Evolutionary conservation across 1,139 yeast genomes (phyloP), one percentile per base, ranked within the genome.

Genomic region (Pichia sp.): DNA sequence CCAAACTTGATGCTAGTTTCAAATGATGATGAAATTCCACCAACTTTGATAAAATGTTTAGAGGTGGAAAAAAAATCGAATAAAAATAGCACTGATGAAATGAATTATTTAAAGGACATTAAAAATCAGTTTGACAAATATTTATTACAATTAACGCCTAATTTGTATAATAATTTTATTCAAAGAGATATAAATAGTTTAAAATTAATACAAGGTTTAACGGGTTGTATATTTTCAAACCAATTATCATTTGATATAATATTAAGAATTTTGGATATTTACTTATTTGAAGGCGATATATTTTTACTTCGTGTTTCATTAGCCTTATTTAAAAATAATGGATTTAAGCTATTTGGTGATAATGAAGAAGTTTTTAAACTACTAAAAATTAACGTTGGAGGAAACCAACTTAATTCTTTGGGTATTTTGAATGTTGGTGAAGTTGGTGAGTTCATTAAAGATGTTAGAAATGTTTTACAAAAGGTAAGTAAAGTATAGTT

Each of bases 231-330:
- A 27, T 61, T 59, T 70, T 41, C 67, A 56, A 55, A 65, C 39
- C 53, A 61, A 25, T 54, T 64, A 25, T 48, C 53, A 42, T 53
- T 63, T 18, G 64, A 60, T 31, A 50, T 56, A 2, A 38, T 55
- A 5, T 49, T 72, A 19, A 67, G 80, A 13, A 61, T 83, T 9
- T 62, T 85, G 57, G 90, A 84, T 62, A 71, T 83, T 10, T 74
- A 74, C 62, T 64, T 81, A n/a, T 82, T 83, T 62, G 88, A 83
- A 61, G 81, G 83, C 3, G 84, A 79, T 57, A 67, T 73, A 2
- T 74, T 78, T 57, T 62, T 80, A 48, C 67, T 76, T 52, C 72
- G 81, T 30, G 74, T 73, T 19, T 72, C 75, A 1, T 62, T 82
- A 11, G 84, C 80, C 0, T 64, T 80, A 16, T 62, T 83, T 48